Evolutionary conservation across 257 asterid genomes (phyloP).

Genomic region (Salvia hispanica): DNA sequence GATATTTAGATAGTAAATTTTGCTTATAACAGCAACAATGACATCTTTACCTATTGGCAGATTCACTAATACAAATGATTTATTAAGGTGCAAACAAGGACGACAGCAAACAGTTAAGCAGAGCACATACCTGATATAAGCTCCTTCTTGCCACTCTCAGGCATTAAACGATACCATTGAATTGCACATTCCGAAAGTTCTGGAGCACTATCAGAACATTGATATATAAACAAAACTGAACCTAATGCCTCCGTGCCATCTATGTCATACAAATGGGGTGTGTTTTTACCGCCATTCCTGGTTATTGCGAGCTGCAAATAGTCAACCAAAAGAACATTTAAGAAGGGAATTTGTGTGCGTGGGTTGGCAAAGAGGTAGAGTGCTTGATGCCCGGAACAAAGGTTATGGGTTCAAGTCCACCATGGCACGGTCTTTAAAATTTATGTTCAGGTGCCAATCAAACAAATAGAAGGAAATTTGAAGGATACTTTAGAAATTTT

Average conservation of each 20-base stretch:
- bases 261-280: constrained; percentile 55
- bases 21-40: not conserved
- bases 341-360: not conserved
- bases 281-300: constrained; percentile 52
- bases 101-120: not conserved
- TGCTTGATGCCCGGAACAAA: too few species aligned
- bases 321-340: constrained; percentile 29
- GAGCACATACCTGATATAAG: constrained; percentile 66
- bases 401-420: too few species aligned
- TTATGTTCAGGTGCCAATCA: too few species aligned
- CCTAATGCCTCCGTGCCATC: constrained; percentile 87
- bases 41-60: not conserved
- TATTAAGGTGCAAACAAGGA: not conserved
- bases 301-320: constrained; percentile 69
- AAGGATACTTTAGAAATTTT: constrained; percentile 1
- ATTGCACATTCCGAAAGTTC: constrained; percentile 64
- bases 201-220: constrained; percentile 60
- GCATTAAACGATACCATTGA: constrained; percentile 77
- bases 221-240: constrained; percentile 60
- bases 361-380: too few species aligned
- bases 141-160: constrained; percentile 73
- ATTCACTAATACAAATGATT: not conserved
- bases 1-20: not conserved
- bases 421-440: too few species aligned
- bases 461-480: not conserved